Percentiles rank a stretch among this genome's conserved stretches.
These are phyloP conservation scores for Typha latifolia DNA, from an alignment of 176 grass and related monocot species.

Conservation along the genomic window DNA sequence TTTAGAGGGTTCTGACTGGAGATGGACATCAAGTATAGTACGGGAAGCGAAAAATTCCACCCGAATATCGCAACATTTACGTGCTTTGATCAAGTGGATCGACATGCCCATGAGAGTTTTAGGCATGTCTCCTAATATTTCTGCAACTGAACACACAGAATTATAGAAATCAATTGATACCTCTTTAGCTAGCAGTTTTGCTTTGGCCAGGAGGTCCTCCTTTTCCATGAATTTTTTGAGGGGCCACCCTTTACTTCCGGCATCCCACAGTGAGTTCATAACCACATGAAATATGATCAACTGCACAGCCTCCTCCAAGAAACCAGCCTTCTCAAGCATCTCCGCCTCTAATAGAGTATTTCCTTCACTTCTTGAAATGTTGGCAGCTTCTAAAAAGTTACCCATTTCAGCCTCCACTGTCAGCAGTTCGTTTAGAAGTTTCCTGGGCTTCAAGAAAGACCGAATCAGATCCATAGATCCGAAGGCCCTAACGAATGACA, in stretches of 20 bases:
- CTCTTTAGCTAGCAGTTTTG: constrained; percentile 33
- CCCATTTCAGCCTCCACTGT: constrained; percentile 51
- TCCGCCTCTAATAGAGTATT: constrained; percentile 51
- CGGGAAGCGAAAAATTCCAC: constrained; percentile 37
- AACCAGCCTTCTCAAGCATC: constrained; percentile 48
- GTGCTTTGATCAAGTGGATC: constrained; percentile 25
- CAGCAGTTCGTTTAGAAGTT: constrained; percentile 52
- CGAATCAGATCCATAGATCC: constrained; percentile 42
- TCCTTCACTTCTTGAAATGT: constrained; percentile 42
- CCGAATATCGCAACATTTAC: constrained; percentile 28
- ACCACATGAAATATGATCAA: constrained; percentile 42
- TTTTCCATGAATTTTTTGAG: constrained; percentile 38
- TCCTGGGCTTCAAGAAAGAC: constrained; percentile 33
- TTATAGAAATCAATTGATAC: constrained; percentile 33
- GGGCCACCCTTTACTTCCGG: constrained; percentile 54
- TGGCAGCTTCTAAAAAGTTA: constrained; percentile 59
- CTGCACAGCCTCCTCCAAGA: constrained; percentile 33
- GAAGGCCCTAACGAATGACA: constrained; percentile 54
- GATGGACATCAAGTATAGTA: constrained; percentile 49
- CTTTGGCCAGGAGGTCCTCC: constrained; percentile 34
- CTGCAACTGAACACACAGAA: constrained; percentile 37
- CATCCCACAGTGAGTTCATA: constrained; percentile 45
- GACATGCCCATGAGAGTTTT: constrained; percentile 28
- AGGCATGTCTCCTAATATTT: constrained; percentile 29
- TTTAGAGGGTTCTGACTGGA: constrained; percentile 10